Conservation (phyloP, 352 stramenopile species). For the Sclerospora graminicola region DNA sequence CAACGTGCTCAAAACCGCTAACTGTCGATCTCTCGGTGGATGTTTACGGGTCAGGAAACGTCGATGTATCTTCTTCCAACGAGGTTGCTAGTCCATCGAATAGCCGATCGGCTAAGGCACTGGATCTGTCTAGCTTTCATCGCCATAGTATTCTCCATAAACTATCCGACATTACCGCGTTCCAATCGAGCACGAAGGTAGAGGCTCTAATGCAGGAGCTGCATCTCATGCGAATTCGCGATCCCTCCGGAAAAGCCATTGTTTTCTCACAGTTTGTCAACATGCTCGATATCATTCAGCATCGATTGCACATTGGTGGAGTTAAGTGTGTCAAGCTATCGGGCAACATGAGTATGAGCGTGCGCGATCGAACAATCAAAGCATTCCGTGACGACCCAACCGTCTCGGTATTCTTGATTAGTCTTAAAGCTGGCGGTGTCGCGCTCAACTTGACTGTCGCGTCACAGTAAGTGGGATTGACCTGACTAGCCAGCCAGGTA, state of each 20-base stretch:
- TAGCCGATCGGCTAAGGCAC: constrained; percentile 11
- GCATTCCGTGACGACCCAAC: constrained; percentile 85
- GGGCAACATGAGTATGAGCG: constrained; percentile 84
- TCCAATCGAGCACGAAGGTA: constrained; percentile 94
- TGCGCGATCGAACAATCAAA: constrained; percentile 71
- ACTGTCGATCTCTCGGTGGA: constrained; percentile 69
- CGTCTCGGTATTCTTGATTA: constrained; percentile 96
- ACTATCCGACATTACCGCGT: constrained; percentile 51
- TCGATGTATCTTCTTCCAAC: constrained; percentile 2
- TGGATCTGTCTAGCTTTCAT: constrained; percentile 57
- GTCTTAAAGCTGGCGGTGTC: constrained; percentile 96
- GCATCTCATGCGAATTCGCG: constrained; percentile 86
- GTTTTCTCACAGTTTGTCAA: constrained; percentile 99
- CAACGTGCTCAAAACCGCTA: constrained; percentile 69
- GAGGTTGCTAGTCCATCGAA: constrained; percentile 2
- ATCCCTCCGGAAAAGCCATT: constrained; percentile 95
- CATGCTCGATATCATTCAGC: constrained; percentile 98
- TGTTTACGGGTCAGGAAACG: constrained; percentile 11
- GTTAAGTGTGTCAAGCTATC: constrained; percentile 88
- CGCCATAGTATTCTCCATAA: constrained; percentile 60
- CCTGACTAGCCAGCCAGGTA: neutral
- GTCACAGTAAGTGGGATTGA: constrained; percentile 74
- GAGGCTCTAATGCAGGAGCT: constrained; percentile 97
- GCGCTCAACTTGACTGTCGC: constrained; percentile 97
- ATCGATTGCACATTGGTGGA: constrained; percentile 85